Base-by-base conservation (phyloP, 2,329 filamentous ascomycete genomes). In the Bipolaris gigantea region DNA sequence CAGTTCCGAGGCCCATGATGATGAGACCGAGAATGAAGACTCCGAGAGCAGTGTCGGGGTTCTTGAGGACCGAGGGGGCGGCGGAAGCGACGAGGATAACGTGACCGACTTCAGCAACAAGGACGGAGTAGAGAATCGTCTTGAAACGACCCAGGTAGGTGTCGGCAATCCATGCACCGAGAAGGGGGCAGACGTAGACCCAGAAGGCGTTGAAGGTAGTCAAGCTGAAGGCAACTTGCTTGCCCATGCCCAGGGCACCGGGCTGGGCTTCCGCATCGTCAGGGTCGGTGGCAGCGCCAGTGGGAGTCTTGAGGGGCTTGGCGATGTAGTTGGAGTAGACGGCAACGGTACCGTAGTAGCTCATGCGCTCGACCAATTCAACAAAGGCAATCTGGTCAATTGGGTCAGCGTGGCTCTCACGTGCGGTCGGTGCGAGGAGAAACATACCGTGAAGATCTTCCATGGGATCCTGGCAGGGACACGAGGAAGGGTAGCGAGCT, bases 1-100 rank as follows among this genome's bases (percentile, higher is more conserved):
- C 86, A 2, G 85, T 88, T 48, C 86, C 86, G 11, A 88, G 69
- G 55, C 85, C 86, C 56, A 88, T 86, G 57, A 88, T 70, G 61
- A 89, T 77, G 58, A 86, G 78, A 9, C 83, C 76, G 13, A 79
- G 73, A 43, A 84, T 74, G 64, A 86, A 81, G n/a, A 80, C 81
- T 44, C 76, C 79, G n/a, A 86, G 68, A 35, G 81, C 79, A 25
- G 76, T 76, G 36, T 81, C 77, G 2, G 71, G 59, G 50, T 79
- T 70, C 13, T 79, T 72, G 23, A 86, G 71, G 25, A 83, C 74
- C 2, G 60, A 55, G 0, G 83, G 83, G 1, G 84, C 75, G 1
- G 84, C 81, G 2, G 83, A 85, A 48, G 73, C 75, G 40, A 83
- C 77, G 41, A 86, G 74, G 54, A 85, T 77, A 46, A 83, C 60